phyloP scores from a whole-genome alignment of 192 early-diverging fungal species.

The Powellomyces hirtus region DNA sequence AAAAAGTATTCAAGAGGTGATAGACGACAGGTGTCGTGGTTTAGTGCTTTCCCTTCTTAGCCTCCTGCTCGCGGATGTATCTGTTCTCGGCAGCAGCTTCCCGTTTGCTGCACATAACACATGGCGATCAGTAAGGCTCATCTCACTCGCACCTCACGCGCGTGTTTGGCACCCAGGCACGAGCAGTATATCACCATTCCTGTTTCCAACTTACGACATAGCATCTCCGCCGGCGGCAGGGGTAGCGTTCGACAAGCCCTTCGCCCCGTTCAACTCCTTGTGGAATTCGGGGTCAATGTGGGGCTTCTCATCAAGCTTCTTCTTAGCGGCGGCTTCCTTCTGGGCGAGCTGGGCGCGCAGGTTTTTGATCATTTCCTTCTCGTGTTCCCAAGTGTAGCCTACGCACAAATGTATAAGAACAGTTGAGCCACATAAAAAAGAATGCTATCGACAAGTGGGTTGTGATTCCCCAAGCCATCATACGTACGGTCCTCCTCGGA shows the following conservation, averaged over 20 bases:
- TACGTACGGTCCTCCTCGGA: conserved; percentile 17
- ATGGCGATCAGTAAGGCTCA: background rate
- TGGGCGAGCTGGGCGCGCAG: conserved; percentile 15
- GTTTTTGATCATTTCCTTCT: conserved; percentile 23
- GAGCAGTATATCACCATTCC: background rate
- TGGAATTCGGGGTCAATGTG: conserved; percentile 22
- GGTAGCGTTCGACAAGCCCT: background rate
- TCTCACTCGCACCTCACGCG: background rate
- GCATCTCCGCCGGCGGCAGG: conserved; percentile 4
- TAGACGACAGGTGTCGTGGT: no score
- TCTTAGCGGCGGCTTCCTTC: conserved; percentile 15
- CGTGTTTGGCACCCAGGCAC: no score
- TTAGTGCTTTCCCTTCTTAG: background rate
- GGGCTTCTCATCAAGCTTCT: conserved; percentile 21
- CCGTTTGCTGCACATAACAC: conserved; percentile 6
- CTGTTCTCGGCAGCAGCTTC: conserved; percentile 25
- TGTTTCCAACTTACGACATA: conserved; percentile 8
- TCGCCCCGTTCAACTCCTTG: conserved; percentile 4
- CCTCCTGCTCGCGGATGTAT: conserved; percentile 29
- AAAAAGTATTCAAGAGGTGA: no score
- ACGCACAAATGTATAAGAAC: background rate
- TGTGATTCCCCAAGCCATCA: background rate
- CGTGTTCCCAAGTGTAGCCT: conserved; percentile 14
- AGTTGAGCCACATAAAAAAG: background rate
- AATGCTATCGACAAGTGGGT: background rate